Conservation (phyloP, 805 yeast genomes). For the Teunomyces cretensis region DNA sequence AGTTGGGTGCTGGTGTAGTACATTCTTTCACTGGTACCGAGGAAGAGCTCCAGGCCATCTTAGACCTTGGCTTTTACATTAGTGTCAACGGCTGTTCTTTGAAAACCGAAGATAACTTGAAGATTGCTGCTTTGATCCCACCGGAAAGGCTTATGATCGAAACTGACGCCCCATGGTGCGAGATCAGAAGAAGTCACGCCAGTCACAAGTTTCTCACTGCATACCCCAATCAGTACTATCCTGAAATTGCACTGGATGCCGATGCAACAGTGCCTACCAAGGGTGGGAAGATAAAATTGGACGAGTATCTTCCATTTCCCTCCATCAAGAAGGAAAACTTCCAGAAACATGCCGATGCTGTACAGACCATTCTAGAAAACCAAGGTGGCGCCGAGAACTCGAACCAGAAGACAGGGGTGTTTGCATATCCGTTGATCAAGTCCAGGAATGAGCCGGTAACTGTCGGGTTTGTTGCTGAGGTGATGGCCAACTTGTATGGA, state of each 20-base stretch:
- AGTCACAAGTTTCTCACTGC: slow-evolving; percentile 56
- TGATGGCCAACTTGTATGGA: slow-evolving; percentile 33
- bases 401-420: slow-evolving; percentile 20
- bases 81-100: slow-evolving; percentile 94
- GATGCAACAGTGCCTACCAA: slow-evolving; percentile 9
- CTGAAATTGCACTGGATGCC: slow-evolving; percentile 22
- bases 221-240: slow-evolving; percentile 59
- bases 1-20: slow-evolving; percentile 69
- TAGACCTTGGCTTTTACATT: slow-evolving; percentile 62
- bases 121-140: slow-evolving; percentile 69
- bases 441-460: slow-evolving; percentile 92
- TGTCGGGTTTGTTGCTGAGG: slow-evolving; percentile 74
- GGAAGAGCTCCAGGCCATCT: slow-evolving; percentile 58
- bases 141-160: slow-evolving; percentile 72
- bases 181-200: slow-evolving; percentile 79
- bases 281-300: slow-evolving; percentile 32
- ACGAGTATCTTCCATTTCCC: slow-evolving; percentile 60
- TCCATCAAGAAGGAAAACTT: slow-evolving; percentile 65
- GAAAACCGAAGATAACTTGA: slow-evolving; percentile 70
- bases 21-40: slow-evolving; percentile 91
- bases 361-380: slow-evolving; percentile 9
- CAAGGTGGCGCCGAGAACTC: slow-evolving; percentile 9
- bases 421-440: slow-evolving; percentile 56
- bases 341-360: slow-evolving; percentile 26
- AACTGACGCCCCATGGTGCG: slow-evolving; percentile 99